These are phyloP conservation scores for Gracilariopsis chorda DNA, from an alignment of 23 red algal genomes.

Conservation along the genomic window DNA sequence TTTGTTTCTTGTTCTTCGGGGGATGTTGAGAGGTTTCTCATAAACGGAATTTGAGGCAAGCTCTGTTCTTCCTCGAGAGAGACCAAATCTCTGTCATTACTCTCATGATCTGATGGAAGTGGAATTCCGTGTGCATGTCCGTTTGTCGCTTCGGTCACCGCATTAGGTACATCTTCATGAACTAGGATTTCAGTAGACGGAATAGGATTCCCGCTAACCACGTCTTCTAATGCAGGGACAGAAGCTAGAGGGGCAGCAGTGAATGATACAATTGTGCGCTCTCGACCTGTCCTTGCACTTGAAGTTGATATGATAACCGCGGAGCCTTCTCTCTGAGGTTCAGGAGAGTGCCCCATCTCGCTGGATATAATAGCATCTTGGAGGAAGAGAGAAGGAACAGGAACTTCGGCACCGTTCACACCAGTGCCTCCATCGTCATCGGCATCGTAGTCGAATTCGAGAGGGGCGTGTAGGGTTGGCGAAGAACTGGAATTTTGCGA, in stretches of 20 bases:
- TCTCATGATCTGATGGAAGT: not conserved
- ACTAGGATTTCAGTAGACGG: not conserved
- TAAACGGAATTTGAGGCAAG: not conserved
- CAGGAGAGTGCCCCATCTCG: not conserved
- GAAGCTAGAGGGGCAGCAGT: not conserved
- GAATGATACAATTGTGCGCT: not conserved
- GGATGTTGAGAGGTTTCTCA: not conserved
- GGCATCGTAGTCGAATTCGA: not conserved
- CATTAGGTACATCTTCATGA: not conserved
- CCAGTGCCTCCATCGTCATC: not conserved
- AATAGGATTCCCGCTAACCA: not conserved
- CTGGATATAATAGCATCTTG: not conserved
- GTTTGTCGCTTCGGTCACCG: not conserved
- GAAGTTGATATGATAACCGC: not conserved
- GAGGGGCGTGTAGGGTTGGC: not conserved
- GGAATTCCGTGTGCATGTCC: not conserved
- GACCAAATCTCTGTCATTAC: not conserved
- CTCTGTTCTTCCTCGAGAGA: not conserved
- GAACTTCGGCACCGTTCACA: not conserved
- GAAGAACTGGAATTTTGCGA: not conserved
- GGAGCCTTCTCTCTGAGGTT: not conserved
- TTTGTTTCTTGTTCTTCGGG: not conserved
- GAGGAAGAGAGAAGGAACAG: not conserved
- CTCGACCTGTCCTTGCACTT: not conserved
- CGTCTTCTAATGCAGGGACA: conserved; percentile 6